phyloP scores from a whole-genome alignment of 305 asterid genomes.

The Fraxinus sp. region DNA sequence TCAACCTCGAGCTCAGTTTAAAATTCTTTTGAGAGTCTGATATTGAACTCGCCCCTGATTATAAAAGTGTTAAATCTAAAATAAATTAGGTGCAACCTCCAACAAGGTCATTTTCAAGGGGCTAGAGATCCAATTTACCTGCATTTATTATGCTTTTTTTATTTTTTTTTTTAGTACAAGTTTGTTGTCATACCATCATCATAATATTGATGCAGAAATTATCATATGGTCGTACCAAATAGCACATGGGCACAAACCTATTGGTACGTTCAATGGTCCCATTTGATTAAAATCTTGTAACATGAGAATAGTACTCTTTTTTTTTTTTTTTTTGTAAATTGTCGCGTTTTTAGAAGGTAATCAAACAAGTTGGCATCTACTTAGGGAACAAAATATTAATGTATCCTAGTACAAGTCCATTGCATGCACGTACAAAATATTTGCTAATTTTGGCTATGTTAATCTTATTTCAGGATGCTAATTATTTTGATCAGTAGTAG shows the following conservation, averaged over 20 bases:
- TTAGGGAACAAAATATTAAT: conserved; percentile 26
- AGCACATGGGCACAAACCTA: conserved; percentile 63
- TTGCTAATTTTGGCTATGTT: conserved; percentile 37
- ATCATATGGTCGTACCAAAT: conserved; percentile 47
- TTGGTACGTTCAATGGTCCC: conserved; percentile 47
- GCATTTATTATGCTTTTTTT: conserved; percentile 22
- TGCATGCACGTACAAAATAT: conserved; percentile 26
- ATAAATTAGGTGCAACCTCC: conserved; percentile 32
- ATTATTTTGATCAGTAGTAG: conserved; percentile 13
- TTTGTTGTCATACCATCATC: conserved; percentile 21
- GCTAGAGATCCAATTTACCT: conserved; percentile 30
- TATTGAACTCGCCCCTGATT: too few relatives aligned
- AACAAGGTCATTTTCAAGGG: conserved; percentile 37
- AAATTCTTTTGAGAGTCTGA: too few relatives aligned
- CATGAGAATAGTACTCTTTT: conserved; percentile 25
- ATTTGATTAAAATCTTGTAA: conserved; percentile 32
- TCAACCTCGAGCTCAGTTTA: too few relatives aligned
- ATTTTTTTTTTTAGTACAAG: conserved; percentile 3
- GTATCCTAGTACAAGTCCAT: conserved; percentile 15
- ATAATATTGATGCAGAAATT: conserved; percentile 33
- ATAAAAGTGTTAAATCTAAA: not conserved
- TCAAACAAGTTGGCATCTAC: conserved; percentile 26
- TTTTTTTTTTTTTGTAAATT: conserved; percentile 1
- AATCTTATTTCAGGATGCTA: conserved; percentile 24
- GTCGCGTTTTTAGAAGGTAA: conserved; percentile 36